Conservation (phyloP, 225 moss, liverwort and hornwort species). For the Sphagnum contortum region DNA sequence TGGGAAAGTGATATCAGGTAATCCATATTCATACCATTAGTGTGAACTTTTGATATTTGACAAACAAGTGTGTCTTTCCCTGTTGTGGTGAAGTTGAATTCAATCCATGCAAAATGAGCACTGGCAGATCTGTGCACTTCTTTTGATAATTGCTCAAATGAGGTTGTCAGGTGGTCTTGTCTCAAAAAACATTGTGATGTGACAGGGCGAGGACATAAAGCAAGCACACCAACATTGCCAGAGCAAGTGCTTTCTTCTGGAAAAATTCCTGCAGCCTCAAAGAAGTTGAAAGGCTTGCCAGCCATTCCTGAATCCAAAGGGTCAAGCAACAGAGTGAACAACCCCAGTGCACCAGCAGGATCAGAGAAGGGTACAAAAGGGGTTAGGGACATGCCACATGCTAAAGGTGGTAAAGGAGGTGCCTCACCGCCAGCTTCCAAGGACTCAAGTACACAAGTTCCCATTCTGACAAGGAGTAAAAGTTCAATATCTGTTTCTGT, state of each 20-base stretch:
- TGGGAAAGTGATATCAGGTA: conserved; percentile 87
- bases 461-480: conserved; percentile 33
- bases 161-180: no score
- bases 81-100: no score
- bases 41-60: no score
- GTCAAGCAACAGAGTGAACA: conserved; percentile 15
- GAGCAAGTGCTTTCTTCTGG: conserved; percentile 18
- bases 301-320: conserved; percentile 29
- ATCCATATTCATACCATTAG: no score
- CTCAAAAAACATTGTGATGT: not conserved
- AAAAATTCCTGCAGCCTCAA: conserved; percentile 13
- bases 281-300: conserved; percentile 20
- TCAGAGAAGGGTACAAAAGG: conserved; percentile 21
- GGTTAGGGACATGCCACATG: conserved; percentile 36
- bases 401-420: conserved; percentile 15
- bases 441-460: conserved; percentile 15
- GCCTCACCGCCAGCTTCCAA: not conserved
- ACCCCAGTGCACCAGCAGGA: conserved; percentile 5
- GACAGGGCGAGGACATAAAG: conserved; percentile 34
- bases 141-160: no score
- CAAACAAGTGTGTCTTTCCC: no score
- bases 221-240: conserved; percentile 11
- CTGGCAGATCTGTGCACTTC: no score
- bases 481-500: conserved; percentile 26
- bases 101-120: no score